Evolutionary conservation across 73 alveolate species (phyloP), one percentile per base, ranked within the genome.

Genomic region (Paraurostyla sp.): DNA sequence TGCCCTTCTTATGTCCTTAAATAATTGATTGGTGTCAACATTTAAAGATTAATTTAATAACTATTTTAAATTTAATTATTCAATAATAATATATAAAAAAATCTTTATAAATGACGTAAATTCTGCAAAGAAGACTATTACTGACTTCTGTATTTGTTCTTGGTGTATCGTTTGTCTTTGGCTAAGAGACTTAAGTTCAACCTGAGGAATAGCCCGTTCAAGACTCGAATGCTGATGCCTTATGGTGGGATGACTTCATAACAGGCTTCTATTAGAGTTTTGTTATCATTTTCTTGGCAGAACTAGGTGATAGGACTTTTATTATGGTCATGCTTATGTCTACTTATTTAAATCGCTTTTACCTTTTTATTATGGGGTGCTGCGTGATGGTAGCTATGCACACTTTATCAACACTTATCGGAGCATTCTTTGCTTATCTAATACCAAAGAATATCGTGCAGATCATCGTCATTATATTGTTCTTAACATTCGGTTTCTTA

Each of bases 1-100:
- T 9, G 99, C 99, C 9, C 85, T 97, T 45, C 93, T 97, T 32
- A 91, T 97, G 95, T 95, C 98, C n/a, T 92, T 88, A 13, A 88
- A 96, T 56, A 83, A 95, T 85, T 87, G 91, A 81, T n/a, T 27
- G n/a, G n/a, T n/a, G n/a, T n/a, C n/a, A n/a, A n/a, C n/a, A n/a
- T n/a, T n/a, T n/a, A n/a, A n/a, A n/a, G n/a, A n/a, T n/a, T n/a
- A n/a, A n/a, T n/a, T n/a, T n/a, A n/a, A n/a, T n/a, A n/a, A n/a
- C n/a, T n/a, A n/a, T n/a, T n/a, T n/a, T n/a, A n/a, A n/a, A n/a
- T n/a, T n/a, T n/a, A n/a, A n/a, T n/a, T n/a, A n/a, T n/a, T n/a
- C n/a, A n/a, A n/a, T n/a, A n/a, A n/a, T n/a, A n/a, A n/a, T n/a
- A n/a, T n/a, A n/a, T n/a, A n/a, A n/a, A n/a, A n/a, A n/a, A n/a